These are phyloP conservation scores for Aspergillus carbonarius DNA, from an alignment of 2,329 filamentous ascomycete species.

Conservation along the genomic window DNA sequence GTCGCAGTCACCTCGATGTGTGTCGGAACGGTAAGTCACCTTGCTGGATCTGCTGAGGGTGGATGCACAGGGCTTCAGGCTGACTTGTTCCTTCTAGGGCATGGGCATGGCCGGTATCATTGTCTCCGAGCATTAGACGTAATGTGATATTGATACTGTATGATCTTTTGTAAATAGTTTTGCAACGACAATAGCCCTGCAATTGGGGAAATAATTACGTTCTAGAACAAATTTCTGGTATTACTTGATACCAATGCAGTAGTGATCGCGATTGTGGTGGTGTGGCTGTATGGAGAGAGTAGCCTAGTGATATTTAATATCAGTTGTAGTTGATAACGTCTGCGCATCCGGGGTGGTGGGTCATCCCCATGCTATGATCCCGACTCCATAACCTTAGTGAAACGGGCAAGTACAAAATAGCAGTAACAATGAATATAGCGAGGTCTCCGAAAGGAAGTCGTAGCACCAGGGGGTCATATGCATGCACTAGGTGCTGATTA, in stretches of 20 bases:
- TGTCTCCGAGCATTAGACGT: slow-evolving; percentile 71
- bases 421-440: background rate
- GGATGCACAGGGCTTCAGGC: background rate
- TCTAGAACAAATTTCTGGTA: background rate
- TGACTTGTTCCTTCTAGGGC: slow-evolving; percentile 26
- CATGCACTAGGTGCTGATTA: background rate
- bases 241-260: background rate
- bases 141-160: background rate
- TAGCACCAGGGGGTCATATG: background rate
- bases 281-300: background rate
- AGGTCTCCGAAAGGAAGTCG: background rate
- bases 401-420: background rate
- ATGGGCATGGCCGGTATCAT: slow-evolving; percentile 87
- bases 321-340: background rate
- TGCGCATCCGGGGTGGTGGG: background rate
- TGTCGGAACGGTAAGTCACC: slow-evolving; percentile 74
- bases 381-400: background rate
- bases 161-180: slow-evolving; percentile 2
- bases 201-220: background rate
- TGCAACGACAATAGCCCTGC: background rate
- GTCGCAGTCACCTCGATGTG: slow-evolving; percentile 92
- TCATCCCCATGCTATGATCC: background rate
- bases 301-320: background rate
- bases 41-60: background rate
- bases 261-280: background rate